Evolutionary conservation across 768 basidiomycete species (phyloP).

Genomic region (Thelephora ganbajun): DNA sequence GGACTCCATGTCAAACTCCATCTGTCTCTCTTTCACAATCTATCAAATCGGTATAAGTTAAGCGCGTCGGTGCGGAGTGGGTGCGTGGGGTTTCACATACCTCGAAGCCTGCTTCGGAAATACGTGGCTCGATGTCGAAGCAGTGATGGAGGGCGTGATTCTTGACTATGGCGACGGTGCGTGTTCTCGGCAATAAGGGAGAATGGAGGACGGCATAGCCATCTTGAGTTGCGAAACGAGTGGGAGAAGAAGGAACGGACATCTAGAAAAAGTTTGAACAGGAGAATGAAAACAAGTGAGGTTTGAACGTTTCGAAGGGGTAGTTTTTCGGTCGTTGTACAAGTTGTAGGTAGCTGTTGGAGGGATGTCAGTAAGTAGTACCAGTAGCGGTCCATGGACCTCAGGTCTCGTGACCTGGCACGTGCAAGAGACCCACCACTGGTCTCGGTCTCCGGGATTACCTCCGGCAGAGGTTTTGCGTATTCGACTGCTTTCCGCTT

Average conservation of each 20-base stretch:
- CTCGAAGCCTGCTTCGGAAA: constrained; percentile 74
- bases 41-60: constrained; percentile 13
- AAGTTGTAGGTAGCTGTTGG: too few species aligned
- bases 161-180: constrained; percentile 80
- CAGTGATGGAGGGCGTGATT: constrained; percentile 57
- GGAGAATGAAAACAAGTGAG: not conserved
- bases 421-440: too few species aligned
- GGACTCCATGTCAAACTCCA: constrained; percentile 77
- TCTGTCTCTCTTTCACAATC: constrained; percentile 82
- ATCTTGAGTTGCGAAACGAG: not conserved
- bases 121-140: constrained; percentile 69
- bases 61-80: constrained; percentile 7
- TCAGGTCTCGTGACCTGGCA: too few species aligned
- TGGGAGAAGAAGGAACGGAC: not conserved
- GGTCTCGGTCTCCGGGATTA: too few species aligned
- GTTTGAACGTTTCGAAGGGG: not conserved
- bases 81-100: constrained; percentile 24
- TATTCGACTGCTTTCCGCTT: too few species aligned
- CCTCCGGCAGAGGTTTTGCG: too few species aligned
- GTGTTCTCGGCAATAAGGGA: constrained; percentile 17
- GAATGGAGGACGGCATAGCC: not conserved
- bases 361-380: too few species aligned
- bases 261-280: not conserved
- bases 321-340: not conserved
- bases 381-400: too few species aligned